These are phyloP conservation scores for Lasiodiplodia sp. DNA, from an alignment of 2,329 filamentous ascomycete species.

Conservation along the genomic window DNA sequence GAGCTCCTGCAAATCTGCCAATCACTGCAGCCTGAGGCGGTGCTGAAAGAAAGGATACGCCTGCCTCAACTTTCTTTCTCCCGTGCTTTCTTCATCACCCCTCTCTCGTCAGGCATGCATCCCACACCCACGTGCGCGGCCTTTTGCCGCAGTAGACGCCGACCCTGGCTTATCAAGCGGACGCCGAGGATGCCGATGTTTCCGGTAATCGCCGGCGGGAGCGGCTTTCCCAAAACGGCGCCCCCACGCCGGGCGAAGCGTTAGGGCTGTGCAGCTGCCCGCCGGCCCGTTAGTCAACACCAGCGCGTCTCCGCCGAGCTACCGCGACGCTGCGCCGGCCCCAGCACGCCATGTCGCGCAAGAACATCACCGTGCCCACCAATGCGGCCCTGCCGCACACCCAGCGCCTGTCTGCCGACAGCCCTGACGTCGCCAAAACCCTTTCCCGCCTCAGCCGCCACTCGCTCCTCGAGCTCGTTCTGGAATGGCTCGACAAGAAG, in stretches of 20 bases:
- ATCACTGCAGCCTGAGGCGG: slow-evolving; percentile 9
- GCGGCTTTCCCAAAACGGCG: not conserved
- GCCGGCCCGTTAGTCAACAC: slow-evolving; percentile 23
- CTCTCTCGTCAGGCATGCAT: not conserved
- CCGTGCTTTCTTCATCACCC: not conserved
- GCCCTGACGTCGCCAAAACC: slow-evolving; percentile 69
- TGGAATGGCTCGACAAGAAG: slow-evolving; percentile 78
- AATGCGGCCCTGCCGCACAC: slow-evolving; percentile 74
- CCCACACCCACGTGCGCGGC: slow-evolving; percentile 24
- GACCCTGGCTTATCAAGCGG: slow-evolving; percentile 15
- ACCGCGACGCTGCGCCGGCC: slow-evolving; percentile 22
- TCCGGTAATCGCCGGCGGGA: slow-evolving; percentile 8
- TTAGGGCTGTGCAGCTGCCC: slow-evolving; percentile 9
- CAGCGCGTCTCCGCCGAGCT: slow-evolving; percentile 26
- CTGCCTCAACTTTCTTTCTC: not conserved
- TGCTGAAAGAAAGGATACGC: slow-evolving; percentile 10
- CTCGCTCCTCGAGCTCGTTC: slow-evolving; percentile 73
- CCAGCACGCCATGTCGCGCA: slow-evolving; percentile 29
- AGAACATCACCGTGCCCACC: slow-evolving; percentile 69
- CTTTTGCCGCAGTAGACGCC: slow-evolving; percentile 15
- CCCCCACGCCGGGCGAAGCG: slow-evolving; percentile 8
- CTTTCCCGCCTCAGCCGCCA: slow-evolving; percentile 75
- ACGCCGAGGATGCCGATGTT: not conserved
- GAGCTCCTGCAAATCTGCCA: slow-evolving; percentile 18
- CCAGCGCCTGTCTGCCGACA: slow-evolving; percentile 71